These are phyloP conservation scores for Encephalitozoon cuniculi DNA, from an alignment of 371 early-diverging fungal genomes.

Conservation along the genomic window DNA sequence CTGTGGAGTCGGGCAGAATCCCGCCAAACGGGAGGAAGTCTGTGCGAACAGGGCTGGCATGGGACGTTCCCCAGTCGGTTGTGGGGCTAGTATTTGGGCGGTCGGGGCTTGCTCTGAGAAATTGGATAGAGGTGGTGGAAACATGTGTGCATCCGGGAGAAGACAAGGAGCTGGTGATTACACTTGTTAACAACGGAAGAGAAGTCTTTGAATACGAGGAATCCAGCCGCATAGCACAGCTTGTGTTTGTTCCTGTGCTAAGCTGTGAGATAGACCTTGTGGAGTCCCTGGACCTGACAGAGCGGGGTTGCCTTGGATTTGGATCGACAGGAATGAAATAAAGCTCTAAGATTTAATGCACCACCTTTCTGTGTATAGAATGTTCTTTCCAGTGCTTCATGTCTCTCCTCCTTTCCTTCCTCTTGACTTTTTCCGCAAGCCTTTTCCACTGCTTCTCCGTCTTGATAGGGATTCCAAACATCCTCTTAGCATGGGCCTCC, in stretches of 20 bases:
- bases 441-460: not conserved
- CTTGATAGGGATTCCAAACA: not conserved
- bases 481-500: not conserved
- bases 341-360: not conserved
- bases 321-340: constrained; percentile 42
- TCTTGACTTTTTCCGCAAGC: not conserved
- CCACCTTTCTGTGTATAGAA: not conserved
- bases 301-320: constrained; percentile 29
- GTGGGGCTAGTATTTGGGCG: constrained; percentile 38
- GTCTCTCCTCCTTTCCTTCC: not conserved
- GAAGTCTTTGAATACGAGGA: constrained; percentile 16
- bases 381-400: not conserved
- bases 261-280: not conserved
- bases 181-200: constrained; percentile 32
- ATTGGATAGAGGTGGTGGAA: constrained; percentile 24
- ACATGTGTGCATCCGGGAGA: constrained; percentile 12
- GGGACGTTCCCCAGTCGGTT: constrained; percentile 3
- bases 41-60: constrained; percentile 38
- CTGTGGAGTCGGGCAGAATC: constrained; percentile 24
- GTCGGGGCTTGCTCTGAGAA: constrained; percentile 45
- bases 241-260: constrained; percentile 34
- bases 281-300: not conserved
- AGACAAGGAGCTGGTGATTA: constrained; percentile 31
- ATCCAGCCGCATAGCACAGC: constrained; percentile 44
- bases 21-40: not conserved